phyloP scores from a whole-genome alignment of 148 eudicot genomes.

The Chenopodium album region DNA sequence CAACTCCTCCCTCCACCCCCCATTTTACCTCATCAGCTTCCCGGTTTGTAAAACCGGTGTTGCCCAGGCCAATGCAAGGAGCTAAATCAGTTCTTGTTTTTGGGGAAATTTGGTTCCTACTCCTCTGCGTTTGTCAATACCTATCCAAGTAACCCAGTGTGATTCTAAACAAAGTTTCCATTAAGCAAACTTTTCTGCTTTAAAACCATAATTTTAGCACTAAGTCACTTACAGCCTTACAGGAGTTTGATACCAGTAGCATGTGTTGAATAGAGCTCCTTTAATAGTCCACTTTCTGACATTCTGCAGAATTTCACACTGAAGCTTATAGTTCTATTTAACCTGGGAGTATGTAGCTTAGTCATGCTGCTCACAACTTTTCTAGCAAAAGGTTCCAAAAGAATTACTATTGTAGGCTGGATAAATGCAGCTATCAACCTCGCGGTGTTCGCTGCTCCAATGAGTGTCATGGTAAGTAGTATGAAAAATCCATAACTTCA shows the following conservation, averaged over 20 bases:
- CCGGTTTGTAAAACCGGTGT: not conserved
- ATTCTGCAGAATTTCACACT: slow-evolving; percentile 40
- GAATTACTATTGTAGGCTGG: slow-evolving; percentile 52
- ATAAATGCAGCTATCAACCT: slow-evolving; percentile 52
- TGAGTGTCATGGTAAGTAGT: slow-evolving; percentile 56
- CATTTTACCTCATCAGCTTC: not conserved
- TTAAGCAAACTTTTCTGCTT: not conserved
- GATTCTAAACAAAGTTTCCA: not conserved
- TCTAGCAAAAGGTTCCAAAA: slow-evolving; percentile 37
- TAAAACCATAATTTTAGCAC: not conserved
- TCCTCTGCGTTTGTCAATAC: not conserved
- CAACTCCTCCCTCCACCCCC: not conserved
- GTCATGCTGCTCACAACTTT: slow-evolving; percentile 40
- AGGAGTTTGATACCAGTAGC: not conserved
- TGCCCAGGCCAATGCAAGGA: too few relatives aligned
- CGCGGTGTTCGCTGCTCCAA: slow-evolving; percentile 58
- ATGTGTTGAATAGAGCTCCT: not conserved
- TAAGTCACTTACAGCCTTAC: not conserved
- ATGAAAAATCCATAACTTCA: not conserved
- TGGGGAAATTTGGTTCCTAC: not conserved
- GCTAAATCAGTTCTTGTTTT: too few relatives aligned
- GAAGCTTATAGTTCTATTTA: slow-evolving; percentile 37
- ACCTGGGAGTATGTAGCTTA: slow-evolving; percentile 42
- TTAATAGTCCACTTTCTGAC: not conserved
- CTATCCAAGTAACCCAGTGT: not conserved